Conservation (phyloP, 2,329 filamentous ascomycete species). For the Botryotinia narcissicola region DNA sequence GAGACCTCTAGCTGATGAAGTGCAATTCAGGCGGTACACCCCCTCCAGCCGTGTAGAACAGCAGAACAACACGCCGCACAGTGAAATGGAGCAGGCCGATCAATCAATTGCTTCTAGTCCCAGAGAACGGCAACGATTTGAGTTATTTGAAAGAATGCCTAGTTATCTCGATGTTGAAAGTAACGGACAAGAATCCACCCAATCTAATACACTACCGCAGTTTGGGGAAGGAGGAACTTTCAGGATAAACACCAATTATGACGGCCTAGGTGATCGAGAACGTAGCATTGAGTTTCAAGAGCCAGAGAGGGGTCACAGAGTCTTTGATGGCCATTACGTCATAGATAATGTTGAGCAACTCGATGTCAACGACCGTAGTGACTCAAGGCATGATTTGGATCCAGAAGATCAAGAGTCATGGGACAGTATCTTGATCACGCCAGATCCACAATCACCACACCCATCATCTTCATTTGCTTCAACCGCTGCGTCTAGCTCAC, state of each 20-base stretch:
- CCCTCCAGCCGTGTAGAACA: not conserved
- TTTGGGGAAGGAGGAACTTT: not conserved
- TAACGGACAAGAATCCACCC: not conserved
- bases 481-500: conserved; percentile 31
- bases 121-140: not conserved
- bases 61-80: not conserved
- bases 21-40: no score
- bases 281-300: not conserved
- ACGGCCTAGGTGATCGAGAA: conserved; percentile 14
- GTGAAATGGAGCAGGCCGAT: not conserved
- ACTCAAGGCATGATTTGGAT: conserved; percentile 80
- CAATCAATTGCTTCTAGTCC: not conserved
- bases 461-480: conserved; percentile 71
- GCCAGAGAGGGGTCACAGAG: not conserved
- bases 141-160: not conserved
- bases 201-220: not conserved
- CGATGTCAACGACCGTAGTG: conserved; percentile 70
- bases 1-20: not conserved
- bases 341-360: conserved; percentile 25
- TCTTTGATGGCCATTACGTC: not conserved
- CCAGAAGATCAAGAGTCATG: conserved; percentile 64
- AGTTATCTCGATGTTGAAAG: not conserved
- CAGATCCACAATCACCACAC: conserved; percentile 77
- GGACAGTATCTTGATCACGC: conserved; percentile 79
- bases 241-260: not conserved